phyloP scores from a whole-genome alignment of 2,329 filamentous ascomycete genomes.

The Erysiphe pulchra region DNA sequence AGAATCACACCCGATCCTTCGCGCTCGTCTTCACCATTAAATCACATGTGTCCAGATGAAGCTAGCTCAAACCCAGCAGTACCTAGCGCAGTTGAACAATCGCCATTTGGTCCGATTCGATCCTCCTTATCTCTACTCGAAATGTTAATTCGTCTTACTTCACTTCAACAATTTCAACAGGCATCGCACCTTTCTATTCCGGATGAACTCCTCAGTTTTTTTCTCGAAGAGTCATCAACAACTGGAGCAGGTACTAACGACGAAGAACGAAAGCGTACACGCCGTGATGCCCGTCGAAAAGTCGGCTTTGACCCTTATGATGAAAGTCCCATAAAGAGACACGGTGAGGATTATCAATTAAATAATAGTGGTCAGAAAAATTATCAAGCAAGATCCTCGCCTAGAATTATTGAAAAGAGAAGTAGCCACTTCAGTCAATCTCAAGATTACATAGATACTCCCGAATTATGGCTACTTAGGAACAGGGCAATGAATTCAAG shows the following conservation, averaged over 20 bases:
- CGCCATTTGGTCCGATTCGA: constrained; percentile 24
- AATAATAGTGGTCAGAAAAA: not conserved
- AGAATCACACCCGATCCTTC: constrained; percentile 7
- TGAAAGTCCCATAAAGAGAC: constrained; percentile 37
- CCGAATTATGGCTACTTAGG: constrained; percentile 8
- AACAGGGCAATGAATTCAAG: constrained; percentile 3
- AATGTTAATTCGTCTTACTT: constrained; percentile 43
- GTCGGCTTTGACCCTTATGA: constrained; percentile 51
- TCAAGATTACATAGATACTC: constrained; percentile 5
- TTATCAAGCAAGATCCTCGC: not conserved
- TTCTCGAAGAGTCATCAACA: constrained; percentile 39
- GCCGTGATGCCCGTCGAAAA: constrained; percentile 30
- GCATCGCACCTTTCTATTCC: constrained; percentile 43
- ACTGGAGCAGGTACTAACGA: constrained; percentile 38
- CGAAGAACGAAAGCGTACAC: constrained; percentile 30
- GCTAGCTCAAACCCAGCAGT: constrained; percentile 1
- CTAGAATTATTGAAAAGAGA: constrained; percentile 23
- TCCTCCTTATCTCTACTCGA: constrained; percentile 48
- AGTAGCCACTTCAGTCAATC: constrained; percentile 3
- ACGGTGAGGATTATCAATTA: constrained; percentile 23
- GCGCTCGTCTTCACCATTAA: constrained; percentile 3
- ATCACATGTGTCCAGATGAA: constrained; percentile 1
- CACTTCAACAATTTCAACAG: constrained; percentile 52
- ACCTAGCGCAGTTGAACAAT: constrained; percentile 5
- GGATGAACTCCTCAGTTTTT: constrained; percentile 51